These are phyloP conservation scores for Alternaria brassicae DNA, from an alignment of 2,329 filamentous ascomycete genomes.

Conservation along the genomic window DNA sequence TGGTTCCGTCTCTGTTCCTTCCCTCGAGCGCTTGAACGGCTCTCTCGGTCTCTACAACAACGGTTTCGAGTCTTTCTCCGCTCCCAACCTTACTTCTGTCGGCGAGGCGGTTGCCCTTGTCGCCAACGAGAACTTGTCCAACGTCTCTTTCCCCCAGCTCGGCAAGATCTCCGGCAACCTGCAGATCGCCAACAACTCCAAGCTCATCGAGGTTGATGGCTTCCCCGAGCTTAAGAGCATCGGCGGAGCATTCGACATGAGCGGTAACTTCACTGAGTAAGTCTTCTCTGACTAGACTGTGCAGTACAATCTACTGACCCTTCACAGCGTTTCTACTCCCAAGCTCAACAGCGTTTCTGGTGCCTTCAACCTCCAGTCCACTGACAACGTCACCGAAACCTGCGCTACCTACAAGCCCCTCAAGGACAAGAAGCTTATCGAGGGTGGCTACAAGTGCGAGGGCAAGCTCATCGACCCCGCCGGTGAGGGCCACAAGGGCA, in stretches of 20 bases:
- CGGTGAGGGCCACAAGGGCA: conserved; percentile 46
- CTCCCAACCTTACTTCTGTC: conserved; percentile 75
- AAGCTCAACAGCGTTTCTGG: conserved; percentile 55
- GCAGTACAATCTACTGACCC: conserved; percentile 39
- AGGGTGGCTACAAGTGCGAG: conserved; percentile 53
- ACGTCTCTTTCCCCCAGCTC: conserved; percentile 77
- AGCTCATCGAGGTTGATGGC: conserved; percentile 68
- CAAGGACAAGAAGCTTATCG: conserved; percentile 52
- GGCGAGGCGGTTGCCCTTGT: conserved; percentile 65
- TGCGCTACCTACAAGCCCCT: conserved; percentile 57
- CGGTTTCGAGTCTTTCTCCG: conserved; percentile 67
- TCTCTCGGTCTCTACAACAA: conserved; percentile 87
- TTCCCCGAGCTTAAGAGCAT: conserved; percentile 74
- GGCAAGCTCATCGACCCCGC: conserved; percentile 50
- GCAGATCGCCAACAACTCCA: conserved; percentile 89
- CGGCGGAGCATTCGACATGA: conserved; percentile 80
- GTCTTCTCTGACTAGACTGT: conserved; percentile 46
- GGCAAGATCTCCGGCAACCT: conserved; percentile 77
- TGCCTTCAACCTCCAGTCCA: conserved; percentile 60
- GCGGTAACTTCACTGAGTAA: conserved; percentile 83
- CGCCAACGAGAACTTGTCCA: conserved; percentile 65
- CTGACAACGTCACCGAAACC: conserved; percentile 49
- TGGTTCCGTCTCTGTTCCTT: conserved; percentile 74
- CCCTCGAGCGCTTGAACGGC: conserved; percentile 74
- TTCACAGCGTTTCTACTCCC: conserved; percentile 72